phyloP scores from a whole-genome alignment of 2,329 filamentous ascomycete genomes.

The Scorias spongiosa region DNA sequence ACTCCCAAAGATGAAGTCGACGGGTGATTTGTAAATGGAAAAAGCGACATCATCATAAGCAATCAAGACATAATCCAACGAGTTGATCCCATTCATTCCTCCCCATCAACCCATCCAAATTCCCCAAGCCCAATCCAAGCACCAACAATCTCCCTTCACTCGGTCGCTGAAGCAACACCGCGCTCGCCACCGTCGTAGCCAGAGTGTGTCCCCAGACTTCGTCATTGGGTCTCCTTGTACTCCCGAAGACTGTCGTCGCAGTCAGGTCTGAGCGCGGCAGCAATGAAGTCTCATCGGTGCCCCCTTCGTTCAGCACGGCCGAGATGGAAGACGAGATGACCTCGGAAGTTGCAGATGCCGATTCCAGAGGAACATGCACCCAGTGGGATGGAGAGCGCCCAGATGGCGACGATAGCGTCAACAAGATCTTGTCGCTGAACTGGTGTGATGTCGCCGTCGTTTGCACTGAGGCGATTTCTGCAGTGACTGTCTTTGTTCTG shows the following conservation, averaged over 20 bases:
- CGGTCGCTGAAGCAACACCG: conserved; percentile 56
- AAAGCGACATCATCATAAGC: conserved; percentile 7
- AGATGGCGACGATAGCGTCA: conserved; percentile 51
- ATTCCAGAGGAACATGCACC: conserved; percentile 66
- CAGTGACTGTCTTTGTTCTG: background rate
- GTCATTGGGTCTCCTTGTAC: conserved; percentile 63
- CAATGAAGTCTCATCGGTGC: conserved; percentile 36
- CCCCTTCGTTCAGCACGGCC: conserved; percentile 32
- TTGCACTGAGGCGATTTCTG: background rate
- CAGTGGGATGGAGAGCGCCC: conserved; percentile 83
- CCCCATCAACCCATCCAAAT: conserved; percentile 14
- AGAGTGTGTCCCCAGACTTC: conserved; percentile 67
- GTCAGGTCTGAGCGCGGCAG: conserved; percentile 72
- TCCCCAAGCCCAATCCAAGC: conserved; percentile 39
- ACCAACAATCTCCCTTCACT: conserved; percentile 44
- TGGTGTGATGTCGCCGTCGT: conserved; percentile 18
- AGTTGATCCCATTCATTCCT: conserved; percentile 26
- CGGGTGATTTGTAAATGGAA: too few species aligned
- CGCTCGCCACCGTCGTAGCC: conserved; percentile 75
- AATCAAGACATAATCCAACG: conserved; percentile 18
- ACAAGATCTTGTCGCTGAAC: conserved; percentile 80
- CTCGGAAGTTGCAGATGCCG: conserved; percentile 45
- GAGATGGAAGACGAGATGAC: conserved; percentile 40
- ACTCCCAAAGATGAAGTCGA: too few species aligned
- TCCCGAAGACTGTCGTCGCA: conserved; percentile 74